Conservation (phyloP, 768 basidiomycete genomes). For the Omphalotus guepiniiformis region DNA sequence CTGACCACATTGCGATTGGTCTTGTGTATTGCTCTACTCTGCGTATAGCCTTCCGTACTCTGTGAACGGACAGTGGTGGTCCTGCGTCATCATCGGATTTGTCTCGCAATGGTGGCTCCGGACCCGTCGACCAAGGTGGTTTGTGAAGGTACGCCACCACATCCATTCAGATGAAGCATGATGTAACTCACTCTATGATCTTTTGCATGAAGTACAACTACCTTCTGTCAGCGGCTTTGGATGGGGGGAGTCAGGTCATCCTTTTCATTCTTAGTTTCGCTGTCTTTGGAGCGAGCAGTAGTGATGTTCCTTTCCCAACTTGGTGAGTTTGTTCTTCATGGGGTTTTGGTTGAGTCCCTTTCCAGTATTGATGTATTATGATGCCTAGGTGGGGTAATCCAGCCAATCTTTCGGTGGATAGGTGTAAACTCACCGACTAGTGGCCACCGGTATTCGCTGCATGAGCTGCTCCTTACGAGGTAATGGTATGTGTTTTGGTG, state of each 20-base stretch:
- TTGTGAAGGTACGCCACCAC: slow-evolving; percentile 34
- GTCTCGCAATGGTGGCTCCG: slow-evolving; percentile 47
- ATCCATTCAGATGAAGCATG: background rate
- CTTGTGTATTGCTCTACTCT: background rate
- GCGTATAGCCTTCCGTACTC: slow-evolving; percentile 39
- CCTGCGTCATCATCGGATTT: slow-evolving; percentile 47
- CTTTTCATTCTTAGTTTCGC: slow-evolving; percentile 42
- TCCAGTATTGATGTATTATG: background rate
- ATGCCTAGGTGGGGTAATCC: slow-evolving; percentile 32
- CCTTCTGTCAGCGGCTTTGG: slow-evolving; percentile 43
- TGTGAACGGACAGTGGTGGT: slow-evolving; percentile 53
- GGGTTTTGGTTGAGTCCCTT: background rate
- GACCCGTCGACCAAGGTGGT: slow-evolving; percentile 38
- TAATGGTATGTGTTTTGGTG: no score
- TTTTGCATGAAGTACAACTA: slow-evolving; percentile 32
- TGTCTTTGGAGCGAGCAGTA: slow-evolving; percentile 36
- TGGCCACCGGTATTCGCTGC: no score
- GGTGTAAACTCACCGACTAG: slow-evolving; percentile 26
- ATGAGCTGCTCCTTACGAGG: no score
- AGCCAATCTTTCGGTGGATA: slow-evolving; percentile 31
- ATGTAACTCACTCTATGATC: background rate
- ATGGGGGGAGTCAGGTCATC: slow-evolving; percentile 45
- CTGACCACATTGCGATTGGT: background rate
- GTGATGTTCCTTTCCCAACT: slow-evolving; percentile 37
- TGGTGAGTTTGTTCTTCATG: slow-evolving; percentile 31